Evolutionary conservation across 2,329 filamentous ascomycete genomes (phyloP), one percentile per base, ranked within the genome.

Genomic region (Trichoderma citrinoviride): DNA sequence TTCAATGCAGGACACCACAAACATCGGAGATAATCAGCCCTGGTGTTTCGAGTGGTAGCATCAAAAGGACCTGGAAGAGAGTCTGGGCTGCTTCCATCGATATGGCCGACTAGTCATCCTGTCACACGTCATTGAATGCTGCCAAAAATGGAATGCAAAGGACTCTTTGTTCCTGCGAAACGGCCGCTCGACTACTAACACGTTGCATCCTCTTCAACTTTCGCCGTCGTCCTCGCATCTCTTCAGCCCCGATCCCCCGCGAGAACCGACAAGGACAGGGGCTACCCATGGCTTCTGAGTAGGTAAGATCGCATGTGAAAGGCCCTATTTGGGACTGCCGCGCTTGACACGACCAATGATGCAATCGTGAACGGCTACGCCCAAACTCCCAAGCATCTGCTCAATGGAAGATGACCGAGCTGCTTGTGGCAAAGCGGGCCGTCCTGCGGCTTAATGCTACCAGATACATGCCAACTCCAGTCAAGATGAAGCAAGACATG

Each of bases 261-360:
- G 60, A 46, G 47, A 19, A n/a, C 57, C 37, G n/a, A 17, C 19
- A 33, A 17, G 60, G 49, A 54, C 25, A 62, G 53, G 49, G 60
- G 57, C 17, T 12, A 19, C 15, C 57, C 29, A 33, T 25, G 17
- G 41, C 19, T 54, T 37, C 60, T 40, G 37, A 25, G 23, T 37
- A 19, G 44, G 60, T 46, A 15, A 53, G 60, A 62, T 62, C 60
- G 60, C 49, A 54, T 62, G 60, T 62, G 60, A 62, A 46, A 23
- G 60, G 46, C 40, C 37, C 53, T 62, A 33, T 41, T 54, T 54
- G 19, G 37, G 41, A 61, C 47, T 43, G 58, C 47, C 49, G 49
- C 58, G 57, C 60, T 46, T 62, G 17, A 54, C 47, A 54, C 60
- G 40, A 29, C 33, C 43, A 54, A 62, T 62, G 60, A 62, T 62